Evolutionary conservation across 495 filamentous ascomycete genomes (phyloP), one percentile per base, ranked within the genome.

Genomic region (Hypoxylon fuscum): DNA sequence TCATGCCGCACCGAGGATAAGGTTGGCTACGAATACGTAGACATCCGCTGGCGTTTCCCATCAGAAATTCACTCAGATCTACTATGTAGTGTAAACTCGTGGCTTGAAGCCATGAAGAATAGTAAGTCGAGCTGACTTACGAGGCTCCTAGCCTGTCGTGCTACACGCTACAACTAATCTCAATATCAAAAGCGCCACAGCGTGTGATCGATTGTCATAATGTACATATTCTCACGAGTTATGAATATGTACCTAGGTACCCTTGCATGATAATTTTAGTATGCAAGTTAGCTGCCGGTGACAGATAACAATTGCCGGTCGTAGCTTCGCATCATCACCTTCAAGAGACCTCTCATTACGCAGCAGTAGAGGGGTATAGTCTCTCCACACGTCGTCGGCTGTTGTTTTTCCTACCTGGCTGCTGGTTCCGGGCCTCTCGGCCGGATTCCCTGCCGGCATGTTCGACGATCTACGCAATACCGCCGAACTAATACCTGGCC

Each of bases 271-370:
- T 50, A 66, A 62, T 40, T 58, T 66, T 62, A 62, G 63, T 66
- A 51, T 62, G 53, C 63, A 25, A 62, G 23, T 58, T 60, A 66
- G 63, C 52, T 66, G 57, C 63, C 63, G 63, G 57, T 58, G 57
- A 61, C 53, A 62, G 57, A 66, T 62, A 61, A 66, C 63, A 66
- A 66, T 58, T 66, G 63, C 63, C 63, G 63, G 63, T 58, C 43
- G 48, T 40, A 66, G 52, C 58, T 46, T 57, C 52, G 63, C 52
- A 57, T 41, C 25, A 48, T 53, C 17, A 4, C 40, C 41, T 57
- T 48, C 53, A 58, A 47, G 57, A 58, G 53, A 62, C 34, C 29
- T 57, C 29, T 34, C 40, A 25, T 66, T 23, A 61, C 11, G 6
- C 37, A 40, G 14, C 18, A 40, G n/a, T 61, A 57, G 63, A 62